phyloP scores from a whole-genome alignment of 2,329 filamentous ascomycete genomes.

The Beauveria pseudobassiana region DNA sequence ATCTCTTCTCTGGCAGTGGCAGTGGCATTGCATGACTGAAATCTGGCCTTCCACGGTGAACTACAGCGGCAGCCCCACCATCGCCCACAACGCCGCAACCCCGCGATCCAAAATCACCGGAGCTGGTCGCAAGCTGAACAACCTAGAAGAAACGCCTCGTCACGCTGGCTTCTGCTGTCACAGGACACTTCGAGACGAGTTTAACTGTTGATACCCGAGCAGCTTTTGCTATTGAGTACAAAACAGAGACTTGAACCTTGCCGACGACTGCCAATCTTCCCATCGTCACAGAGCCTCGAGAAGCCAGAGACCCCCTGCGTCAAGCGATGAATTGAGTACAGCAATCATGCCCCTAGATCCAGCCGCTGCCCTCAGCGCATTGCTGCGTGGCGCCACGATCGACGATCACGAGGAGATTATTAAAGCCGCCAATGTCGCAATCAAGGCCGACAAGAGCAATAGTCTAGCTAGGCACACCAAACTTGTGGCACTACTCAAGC shows the following conservation, averaged over 20 bases:
- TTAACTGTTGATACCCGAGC: background rate
- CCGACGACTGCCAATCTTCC: background rate
- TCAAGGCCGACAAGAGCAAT: constrained; percentile 54
- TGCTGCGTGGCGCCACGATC: constrained; percentile 49
- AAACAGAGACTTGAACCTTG: background rate
- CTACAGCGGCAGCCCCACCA: constrained; percentile 5
- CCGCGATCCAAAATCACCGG: constrained; percentile 10
- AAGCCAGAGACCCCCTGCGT: background rate
- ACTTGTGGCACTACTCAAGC: constrained; percentile 67
- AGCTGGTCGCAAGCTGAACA: background rate
- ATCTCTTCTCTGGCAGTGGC: no score
- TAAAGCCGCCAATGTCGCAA: constrained; percentile 51
- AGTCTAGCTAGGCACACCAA: constrained; percentile 59
- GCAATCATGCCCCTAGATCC: constrained; percentile 36
- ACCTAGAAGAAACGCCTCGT: background rate
- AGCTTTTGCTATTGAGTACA: background rate
- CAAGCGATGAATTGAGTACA: constrained; percentile 19
- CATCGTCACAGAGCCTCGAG: background rate
- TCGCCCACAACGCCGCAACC: constrained; percentile 11
- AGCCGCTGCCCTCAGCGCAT: constrained; percentile 43
- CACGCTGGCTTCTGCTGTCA: background rate
- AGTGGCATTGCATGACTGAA: background rate
- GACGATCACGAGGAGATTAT: constrained; percentile 70
- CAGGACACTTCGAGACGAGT: no score
- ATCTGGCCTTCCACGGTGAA: background rate